These are phyloP conservation scores for Scedosporium aurantiacum DNA, from an alignment of 2,329 filamentous ascomycete genomes.

Conservation along the genomic window DNA sequence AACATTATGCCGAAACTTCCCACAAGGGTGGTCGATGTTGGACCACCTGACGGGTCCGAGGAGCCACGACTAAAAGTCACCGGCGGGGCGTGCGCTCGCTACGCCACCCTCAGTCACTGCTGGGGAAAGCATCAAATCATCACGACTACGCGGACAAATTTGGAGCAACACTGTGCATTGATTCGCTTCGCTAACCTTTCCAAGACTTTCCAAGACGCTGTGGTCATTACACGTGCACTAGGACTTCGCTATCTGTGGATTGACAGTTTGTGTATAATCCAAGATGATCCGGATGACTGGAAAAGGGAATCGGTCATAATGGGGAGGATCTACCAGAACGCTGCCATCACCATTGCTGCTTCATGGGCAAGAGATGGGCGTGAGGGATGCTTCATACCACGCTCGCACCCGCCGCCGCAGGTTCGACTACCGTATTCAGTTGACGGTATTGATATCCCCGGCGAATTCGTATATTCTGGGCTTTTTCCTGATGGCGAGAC, in stretches of 20 bases:
- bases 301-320: conserved; percentile 12
- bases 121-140: conserved; percentile 25
- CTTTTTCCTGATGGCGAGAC: not conserved
- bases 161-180: conserved; percentile 4
- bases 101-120: conserved; percentile 14
- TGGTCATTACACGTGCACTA: conserved; percentile 9
- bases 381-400: not conserved
- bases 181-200: conserved; percentile 10
- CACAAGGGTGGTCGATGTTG: not conserved
- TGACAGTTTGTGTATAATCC: conserved; percentile 8
- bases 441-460: not conserved
- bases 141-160: conserved; percentile 10
- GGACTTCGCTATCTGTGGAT: conserved; percentile 14
- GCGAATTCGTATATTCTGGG: not conserved
- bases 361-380: not conserved
- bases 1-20: not conserved
- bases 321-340: conserved; percentile 12
- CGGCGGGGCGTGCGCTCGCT: not conserved
- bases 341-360: conserved; percentile 11
- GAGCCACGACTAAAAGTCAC: not conserved
- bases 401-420: not conserved
- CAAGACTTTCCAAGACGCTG: conserved; percentile 11
- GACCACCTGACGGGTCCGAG: not conserved
- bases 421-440: not conserved
- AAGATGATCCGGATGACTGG: conserved; percentile 10